These are phyloP conservation scores for Quercus dentata DNA, from an alignment of 306 rosid genomes.

Conservation along the genomic window DNA sequence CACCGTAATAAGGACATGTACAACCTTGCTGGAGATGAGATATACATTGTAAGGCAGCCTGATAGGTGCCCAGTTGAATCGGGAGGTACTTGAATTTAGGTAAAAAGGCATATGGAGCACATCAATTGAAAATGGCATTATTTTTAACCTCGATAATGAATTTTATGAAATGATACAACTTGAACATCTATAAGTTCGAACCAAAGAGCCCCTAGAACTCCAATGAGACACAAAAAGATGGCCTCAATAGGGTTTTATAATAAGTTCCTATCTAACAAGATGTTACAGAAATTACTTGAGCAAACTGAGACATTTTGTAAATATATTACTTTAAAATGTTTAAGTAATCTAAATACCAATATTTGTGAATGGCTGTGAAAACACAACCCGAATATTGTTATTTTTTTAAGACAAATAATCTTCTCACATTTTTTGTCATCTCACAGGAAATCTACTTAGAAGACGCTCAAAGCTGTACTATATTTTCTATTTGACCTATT, in stretches of 20 bases:
- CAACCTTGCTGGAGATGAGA: slow-evolving; percentile 51
- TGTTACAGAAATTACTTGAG: neutral
- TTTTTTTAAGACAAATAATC: neutral
- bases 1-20: slow-evolving; percentile 77
- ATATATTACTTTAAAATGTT: neutral
- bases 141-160: neutral
- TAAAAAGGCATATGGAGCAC: slow-evolving; percentile 7
- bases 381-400: neutral
- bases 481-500: neutral
- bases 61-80: slow-evolving; percentile 44
- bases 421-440: too few relatives aligned
- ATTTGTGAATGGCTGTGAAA: neutral
- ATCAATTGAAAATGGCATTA: neutral
- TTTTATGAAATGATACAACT: neutral
- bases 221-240: neutral
- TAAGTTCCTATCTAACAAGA: neutral
- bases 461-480: neutral
- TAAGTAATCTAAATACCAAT: neutral
- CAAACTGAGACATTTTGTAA: neutral
- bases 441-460: neutral
- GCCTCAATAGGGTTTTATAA: neutral
- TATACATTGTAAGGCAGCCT: slow-evolving; percentile 82
- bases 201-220: neutral
- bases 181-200: neutral
- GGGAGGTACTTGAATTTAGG: slow-evolving; percentile 24